Conservation (phyloP, 2,329 filamentous ascomycete genomes). For the Fusarium floridanum region DNA sequence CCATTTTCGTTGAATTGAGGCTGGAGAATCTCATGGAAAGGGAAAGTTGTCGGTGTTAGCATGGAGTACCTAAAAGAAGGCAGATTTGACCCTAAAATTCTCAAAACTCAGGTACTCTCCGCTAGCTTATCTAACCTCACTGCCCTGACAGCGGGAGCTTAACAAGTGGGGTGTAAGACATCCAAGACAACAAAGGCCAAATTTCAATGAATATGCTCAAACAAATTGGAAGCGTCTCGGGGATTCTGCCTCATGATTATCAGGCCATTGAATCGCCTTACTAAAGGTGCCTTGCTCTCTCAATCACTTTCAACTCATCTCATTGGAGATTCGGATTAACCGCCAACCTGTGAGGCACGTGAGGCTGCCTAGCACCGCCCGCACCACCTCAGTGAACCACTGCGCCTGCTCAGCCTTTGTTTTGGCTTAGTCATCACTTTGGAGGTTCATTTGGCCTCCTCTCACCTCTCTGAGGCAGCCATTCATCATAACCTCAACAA, state of each 20-base stretch:
- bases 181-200: neutral
- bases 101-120: neutral
- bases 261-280: neutral
- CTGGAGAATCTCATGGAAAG: slow-evolving; percentile 1
- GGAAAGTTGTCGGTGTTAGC: neutral
- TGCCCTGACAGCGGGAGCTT: neutral
- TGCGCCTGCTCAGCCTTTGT: neutral
- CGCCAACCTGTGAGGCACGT: neutral
- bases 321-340: neutral
- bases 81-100: too few species aligned
- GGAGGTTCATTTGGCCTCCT: slow-evolving; percentile 1
- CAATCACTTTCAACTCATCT: neutral
- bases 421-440: neutral
- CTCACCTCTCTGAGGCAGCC: neutral
- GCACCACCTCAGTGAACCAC: neutral
- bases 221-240: neutral
- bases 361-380: neutral
- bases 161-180: neutral
- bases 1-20: neutral
- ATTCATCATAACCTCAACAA: neutral
- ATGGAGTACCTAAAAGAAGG: neutral
- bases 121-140: neutral
- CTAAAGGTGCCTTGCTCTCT: neutral
- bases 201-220: neutral
- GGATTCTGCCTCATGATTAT: neutral